Evolutionary conservation across 768 basidiomycete genomes (phyloP).

Genomic region (Pisolithus albus): DNA sequence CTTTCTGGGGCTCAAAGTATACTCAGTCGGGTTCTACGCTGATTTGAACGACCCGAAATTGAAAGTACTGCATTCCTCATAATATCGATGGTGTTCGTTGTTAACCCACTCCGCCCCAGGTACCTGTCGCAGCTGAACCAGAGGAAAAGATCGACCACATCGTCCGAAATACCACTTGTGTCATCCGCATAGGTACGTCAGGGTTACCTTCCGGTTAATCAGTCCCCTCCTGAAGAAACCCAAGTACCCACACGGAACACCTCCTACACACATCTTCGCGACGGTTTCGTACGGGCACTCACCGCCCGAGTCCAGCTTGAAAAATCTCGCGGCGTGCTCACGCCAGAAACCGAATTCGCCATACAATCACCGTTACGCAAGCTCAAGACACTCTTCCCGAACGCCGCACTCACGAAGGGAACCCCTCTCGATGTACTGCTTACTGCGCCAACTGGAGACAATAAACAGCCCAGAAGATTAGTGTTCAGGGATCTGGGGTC

Average conservation of each 20-base stretch:
- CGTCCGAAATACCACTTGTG: conserved; percentile 59
- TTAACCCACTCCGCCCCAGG: conserved; percentile 30
- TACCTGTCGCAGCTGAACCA: conserved; percentile 46
- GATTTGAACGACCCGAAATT: conserved; percentile 64
- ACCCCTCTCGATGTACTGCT: conserved; percentile 64
- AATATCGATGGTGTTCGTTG: not conserved
- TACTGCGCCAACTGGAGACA: conserved; percentile 42
- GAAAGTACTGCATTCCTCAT: conserved; percentile 32
- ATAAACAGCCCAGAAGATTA: conserved; percentile 45
- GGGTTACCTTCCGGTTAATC: not conserved
- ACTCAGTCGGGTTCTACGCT: conserved; percentile 86
- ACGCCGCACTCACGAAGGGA: conserved; percentile 59
- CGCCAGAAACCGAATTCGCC: conserved; percentile 50
- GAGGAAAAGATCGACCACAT: conserved; percentile 70
- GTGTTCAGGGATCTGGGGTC: conserved; percentile 68
- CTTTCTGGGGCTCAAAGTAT: conserved; percentile 82
- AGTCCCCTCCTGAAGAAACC: not conserved
- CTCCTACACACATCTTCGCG: conserved; percentile 71
- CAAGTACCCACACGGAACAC: conserved; percentile 78
- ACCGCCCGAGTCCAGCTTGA: conserved; percentile 50
- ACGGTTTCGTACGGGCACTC: conserved; percentile 75
- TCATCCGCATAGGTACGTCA: conserved; percentile 63
- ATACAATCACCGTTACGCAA: conserved; percentile 60
- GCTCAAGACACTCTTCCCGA: conserved; percentile 73
- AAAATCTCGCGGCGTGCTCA: conserved; percentile 45